A percentile compares a stretch with the other conserved stretches of the same genome.
phyloP scores from a whole-genome alignment of 306 rosid genomes.

The Boehmeria nivea region DNA sequence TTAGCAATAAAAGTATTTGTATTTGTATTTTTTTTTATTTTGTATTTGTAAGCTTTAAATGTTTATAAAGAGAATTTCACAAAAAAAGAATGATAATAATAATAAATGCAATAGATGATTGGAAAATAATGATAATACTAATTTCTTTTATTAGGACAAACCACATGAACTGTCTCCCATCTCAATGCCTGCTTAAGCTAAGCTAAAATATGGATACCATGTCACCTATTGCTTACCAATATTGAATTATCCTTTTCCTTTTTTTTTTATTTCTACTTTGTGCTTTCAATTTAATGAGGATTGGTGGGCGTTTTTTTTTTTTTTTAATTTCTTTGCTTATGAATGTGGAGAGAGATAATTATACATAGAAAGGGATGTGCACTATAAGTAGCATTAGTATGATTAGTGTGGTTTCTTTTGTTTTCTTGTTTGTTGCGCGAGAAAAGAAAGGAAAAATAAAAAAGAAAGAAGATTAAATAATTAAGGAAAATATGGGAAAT shows the following conservation, averaged over 20 bases:
- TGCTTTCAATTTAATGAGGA: constrained; percentile 16
- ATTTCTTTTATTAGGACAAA: constrained; percentile 26
- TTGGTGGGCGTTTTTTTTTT: constrained; percentile 27
- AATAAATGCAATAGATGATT: constrained; percentile 25
- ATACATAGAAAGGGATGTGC: constrained; percentile 50
- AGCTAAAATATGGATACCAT: constrained; percentile 59
- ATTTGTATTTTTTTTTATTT: not conserved
- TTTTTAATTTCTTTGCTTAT: constrained; percentile 24
- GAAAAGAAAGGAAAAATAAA: constrained; percentile 3
- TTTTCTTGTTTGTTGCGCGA: constrained; percentile 34
- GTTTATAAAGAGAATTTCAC: not conserved
- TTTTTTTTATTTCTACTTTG: not conserved
- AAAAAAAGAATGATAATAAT: too few relatives aligned
- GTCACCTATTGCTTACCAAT: constrained; percentile 51
- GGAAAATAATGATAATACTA: too few relatives aligned
- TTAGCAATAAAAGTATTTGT: too few relatives aligned
- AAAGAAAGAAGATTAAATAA: not conserved
- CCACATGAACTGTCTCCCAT: constrained; percentile 92
- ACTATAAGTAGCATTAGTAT: constrained; percentile 21
- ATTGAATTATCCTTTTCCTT: constrained; percentile 18
- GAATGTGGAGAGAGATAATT: constrained; percentile 20
- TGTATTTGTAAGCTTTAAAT: too few relatives aligned
- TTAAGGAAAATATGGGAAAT: too few relatives aligned
- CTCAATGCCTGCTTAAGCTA: constrained; percentile 37
- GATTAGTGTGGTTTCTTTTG: constrained; percentile 26